Percentiles rank a stretch among this genome's conserved stretches.
These are phyloP conservation scores for Cyberlindnera meyerae DNA, from an alignment of 805 yeast species.

Conservation along the genomic window DNA sequence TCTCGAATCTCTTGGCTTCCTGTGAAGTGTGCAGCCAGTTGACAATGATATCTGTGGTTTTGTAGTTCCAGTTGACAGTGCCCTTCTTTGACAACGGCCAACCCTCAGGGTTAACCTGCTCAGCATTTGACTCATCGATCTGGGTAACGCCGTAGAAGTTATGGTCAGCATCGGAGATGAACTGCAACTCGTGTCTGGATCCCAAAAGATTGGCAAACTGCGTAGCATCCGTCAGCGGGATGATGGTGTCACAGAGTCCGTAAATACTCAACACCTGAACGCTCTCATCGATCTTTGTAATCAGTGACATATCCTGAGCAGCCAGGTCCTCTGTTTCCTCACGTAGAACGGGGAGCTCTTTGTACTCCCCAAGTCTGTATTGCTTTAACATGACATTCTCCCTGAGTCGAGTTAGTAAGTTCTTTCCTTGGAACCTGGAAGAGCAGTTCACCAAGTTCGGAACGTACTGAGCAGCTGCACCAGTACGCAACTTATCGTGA, in stretches of 20 bases:
- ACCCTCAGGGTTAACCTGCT: conserved; percentile 29
- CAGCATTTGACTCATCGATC: conserved; percentile 31
- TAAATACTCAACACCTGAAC: conserved; percentile 61
- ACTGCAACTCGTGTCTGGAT: conserved; percentile 48
- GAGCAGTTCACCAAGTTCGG: conserved; percentile 70
- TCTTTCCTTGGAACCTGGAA: conserved; percentile 48
- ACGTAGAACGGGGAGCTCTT: conserved; percentile 37
- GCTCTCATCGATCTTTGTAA: conserved; percentile 39
- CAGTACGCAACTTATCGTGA: conserved; percentile 31
- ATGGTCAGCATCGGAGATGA: conserved; percentile 74
- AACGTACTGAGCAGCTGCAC: conserved; percentile 38
- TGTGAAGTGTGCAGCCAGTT: conserved; percentile 43
- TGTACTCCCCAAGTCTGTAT: conserved; percentile 48
- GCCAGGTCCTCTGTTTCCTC: conserved; percentile 50
- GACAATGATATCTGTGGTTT: conserved; percentile 45
- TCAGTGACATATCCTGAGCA: conserved; percentile 38
- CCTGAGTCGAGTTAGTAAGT: conserved; percentile 14
- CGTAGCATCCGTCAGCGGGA: conserved; percentile 61
- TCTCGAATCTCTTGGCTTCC: conserved; percentile 51
- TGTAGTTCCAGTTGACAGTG: conserved; percentile 52
- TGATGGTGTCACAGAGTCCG: conserved; percentile 62
- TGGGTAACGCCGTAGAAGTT: conserved; percentile 57
- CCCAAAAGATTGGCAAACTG: conserved; percentile 52
- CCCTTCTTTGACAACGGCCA: conserved; percentile 43
- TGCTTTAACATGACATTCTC: conserved; percentile 32